These are phyloP conservation scores for Collybiopsis confluens DNA, from an alignment of 768 basidiomycete genomes.

Conservation along the genomic window DNA sequence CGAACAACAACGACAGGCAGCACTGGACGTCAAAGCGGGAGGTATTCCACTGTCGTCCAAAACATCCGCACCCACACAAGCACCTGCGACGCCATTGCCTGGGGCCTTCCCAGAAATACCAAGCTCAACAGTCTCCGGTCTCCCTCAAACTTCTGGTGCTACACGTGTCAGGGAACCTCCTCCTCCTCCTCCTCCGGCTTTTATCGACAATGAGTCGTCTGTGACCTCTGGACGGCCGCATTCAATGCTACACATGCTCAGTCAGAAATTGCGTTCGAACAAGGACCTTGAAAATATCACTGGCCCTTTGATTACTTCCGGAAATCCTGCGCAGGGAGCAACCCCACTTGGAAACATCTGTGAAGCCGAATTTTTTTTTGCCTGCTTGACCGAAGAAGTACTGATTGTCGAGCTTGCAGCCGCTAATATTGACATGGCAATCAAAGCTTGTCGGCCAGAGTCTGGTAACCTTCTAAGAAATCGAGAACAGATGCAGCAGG, in stretches of 20 bases:
- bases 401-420: conserved; percentile 27
- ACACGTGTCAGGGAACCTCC: neutral
- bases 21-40: conserved; percentile 30
- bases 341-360: conserved; percentile 42
- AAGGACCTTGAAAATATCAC: neutral
- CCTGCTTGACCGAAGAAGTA: neutral
- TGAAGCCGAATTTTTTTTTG: conserved; percentile 19
- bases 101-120: conserved; percentile 3
- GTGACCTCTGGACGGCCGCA: neutral
- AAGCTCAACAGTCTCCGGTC: neutral
- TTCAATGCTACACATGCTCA: neutral
- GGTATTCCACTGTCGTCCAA: conserved; percentile 3
- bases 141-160: neutral
- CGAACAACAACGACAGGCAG: conserved; percentile 31
- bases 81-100: conserved; percentile 8
- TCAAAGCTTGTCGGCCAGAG: conserved; percentile 71
- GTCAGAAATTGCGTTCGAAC: neutral
- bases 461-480: conserved; percentile 57
- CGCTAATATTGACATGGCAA: conserved; percentile 66
- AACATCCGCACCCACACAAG: conserved; percentile 21
- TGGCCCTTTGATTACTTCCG: neutral
- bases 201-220: no score
- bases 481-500: conserved; percentile 60
- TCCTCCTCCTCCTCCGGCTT: neutral
- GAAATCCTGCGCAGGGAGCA: conserved; percentile 17